Evolutionary conservation across 1,139 yeast species (phyloP).

Genomic region (Geotrichum reessii): DNA sequence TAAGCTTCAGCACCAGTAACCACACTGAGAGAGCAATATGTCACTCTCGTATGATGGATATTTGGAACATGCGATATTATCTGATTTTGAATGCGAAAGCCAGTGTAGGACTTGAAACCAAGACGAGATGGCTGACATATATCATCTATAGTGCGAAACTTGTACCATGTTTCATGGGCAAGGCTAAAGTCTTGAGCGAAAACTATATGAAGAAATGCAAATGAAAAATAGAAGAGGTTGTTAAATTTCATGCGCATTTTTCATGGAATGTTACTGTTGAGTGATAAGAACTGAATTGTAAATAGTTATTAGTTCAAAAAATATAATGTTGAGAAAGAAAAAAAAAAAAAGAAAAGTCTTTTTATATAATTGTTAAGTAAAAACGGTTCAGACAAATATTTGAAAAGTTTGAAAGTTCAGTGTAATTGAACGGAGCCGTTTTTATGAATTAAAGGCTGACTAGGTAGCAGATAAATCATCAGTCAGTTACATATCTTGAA

Average conservation of each 20-base stretch:
- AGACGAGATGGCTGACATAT: conserved; percentile 23
- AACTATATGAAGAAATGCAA: background rate
- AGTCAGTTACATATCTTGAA: too few species aligned
- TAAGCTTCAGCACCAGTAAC: conserved; percentile 25
- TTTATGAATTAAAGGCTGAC: too few species aligned
- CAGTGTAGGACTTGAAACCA: conserved; percentile 24
- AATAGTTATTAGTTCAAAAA: too few species aligned
- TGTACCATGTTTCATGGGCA: conserved; percentile 6
- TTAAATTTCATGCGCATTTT: too few species aligned
- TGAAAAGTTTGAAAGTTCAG: background rate
- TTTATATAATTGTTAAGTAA: background rate
- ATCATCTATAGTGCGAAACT: conserved; percentile 5
- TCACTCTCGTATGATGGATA: conserved; percentile 23
- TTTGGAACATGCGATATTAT: conserved; percentile 17
- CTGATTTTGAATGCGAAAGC: conserved; percentile 30
- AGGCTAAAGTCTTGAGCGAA: background rate
- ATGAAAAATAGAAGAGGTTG: too few species aligned
- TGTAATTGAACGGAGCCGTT: too few species aligned
- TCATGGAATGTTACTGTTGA: too few species aligned
- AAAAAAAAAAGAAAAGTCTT: background rate
- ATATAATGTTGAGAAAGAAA: background rate
- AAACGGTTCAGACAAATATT: background rate
- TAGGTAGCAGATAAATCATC: too few species aligned
- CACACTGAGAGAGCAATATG: conserved; percentile 20
- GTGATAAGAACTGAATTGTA: too few species aligned